Percentiles rank a stretch among this genome's conserved stretches.
phyloP scores from a whole-genome alignment of 164 flowering plant genomes.

The Liquidambar formosana region DNA sequence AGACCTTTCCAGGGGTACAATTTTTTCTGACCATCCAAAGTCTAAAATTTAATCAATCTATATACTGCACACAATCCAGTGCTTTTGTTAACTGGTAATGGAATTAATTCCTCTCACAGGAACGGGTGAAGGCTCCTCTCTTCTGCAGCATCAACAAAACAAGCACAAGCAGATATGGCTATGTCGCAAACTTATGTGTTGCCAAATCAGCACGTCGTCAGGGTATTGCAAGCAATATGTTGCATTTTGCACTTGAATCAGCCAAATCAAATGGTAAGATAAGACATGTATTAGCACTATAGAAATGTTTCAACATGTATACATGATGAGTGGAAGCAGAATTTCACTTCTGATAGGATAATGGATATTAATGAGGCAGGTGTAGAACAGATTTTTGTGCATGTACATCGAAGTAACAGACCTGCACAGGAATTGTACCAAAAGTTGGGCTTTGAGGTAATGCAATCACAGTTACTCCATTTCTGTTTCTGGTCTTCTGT shows the following conservation, averaged over 20 bases:
- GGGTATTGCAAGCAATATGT: constrained; percentile 80
- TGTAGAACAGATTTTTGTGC: constrained; percentile 53
- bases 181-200: constrained; percentile 72
- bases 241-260: constrained; percentile 54
- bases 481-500: not conserved
- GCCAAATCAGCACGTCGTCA: constrained; percentile 69
- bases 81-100: not conserved
- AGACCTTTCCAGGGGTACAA: constrained; percentile 75
- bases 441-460: constrained; percentile 78
- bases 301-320: not conserved
- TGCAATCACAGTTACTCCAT: not conserved
- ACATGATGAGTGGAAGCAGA: not conserved
- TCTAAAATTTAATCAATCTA: not conserved
- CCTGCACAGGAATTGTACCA: constrained; percentile 57
- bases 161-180: constrained; percentile 47
- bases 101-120: constrained; percentile 37
- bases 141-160: constrained; percentile 37
- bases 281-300: not conserved
- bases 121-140: constrained; percentile 37
- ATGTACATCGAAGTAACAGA: constrained; percentile 53
- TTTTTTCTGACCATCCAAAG: not conserved
- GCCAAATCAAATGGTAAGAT: constrained; percentile 56
- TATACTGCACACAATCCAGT: not conserved
- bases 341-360: not conserved
- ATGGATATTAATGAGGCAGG: constrained; percentile 36